phyloP scores from a whole-genome alignment of 768 basidiomycete species.

The Russula virescens region DNA sequence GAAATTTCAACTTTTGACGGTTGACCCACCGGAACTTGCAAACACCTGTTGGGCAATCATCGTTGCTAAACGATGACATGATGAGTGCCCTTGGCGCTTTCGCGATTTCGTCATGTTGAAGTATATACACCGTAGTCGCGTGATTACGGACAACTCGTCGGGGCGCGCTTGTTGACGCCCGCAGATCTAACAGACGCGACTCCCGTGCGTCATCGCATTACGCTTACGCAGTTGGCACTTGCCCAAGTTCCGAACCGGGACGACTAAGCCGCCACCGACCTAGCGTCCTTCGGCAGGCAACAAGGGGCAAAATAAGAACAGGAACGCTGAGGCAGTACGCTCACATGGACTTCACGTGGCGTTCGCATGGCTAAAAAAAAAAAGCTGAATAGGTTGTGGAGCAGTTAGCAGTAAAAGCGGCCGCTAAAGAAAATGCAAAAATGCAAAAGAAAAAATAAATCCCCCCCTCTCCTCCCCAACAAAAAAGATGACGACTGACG shows the following conservation, averaged over 20 bases:
- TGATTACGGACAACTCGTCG: background rate
- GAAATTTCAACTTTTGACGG: background rate
- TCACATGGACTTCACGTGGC: background rate
- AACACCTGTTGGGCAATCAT: background rate
- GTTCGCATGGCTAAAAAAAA: too few species aligned
- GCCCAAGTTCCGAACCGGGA: conserved; percentile 9
- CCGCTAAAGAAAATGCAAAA: background rate
- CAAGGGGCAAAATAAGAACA: too few species aligned
- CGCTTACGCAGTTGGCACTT: background rate
- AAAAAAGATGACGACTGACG: background rate
- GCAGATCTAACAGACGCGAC: background rate
- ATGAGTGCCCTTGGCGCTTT: background rate
- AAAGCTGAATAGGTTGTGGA: too few species aligned
- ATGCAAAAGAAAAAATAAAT: background rate
- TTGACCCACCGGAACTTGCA: background rate
- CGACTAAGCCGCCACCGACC: background rate
- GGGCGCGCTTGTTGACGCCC: background rate
- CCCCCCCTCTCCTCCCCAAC: too few species aligned
- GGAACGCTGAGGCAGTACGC: too few species aligned
- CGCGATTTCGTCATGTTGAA: too few species aligned
- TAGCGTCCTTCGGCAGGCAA: too few species aligned
- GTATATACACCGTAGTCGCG: background rate
- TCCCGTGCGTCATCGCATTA: conserved; percentile 1
- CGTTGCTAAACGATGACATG: background rate
- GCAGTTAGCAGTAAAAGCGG: too few species aligned